Evolutionary conservation across 1,139 yeast genomes (phyloP).

Genomic region (Candida dubliniensis): DNA sequence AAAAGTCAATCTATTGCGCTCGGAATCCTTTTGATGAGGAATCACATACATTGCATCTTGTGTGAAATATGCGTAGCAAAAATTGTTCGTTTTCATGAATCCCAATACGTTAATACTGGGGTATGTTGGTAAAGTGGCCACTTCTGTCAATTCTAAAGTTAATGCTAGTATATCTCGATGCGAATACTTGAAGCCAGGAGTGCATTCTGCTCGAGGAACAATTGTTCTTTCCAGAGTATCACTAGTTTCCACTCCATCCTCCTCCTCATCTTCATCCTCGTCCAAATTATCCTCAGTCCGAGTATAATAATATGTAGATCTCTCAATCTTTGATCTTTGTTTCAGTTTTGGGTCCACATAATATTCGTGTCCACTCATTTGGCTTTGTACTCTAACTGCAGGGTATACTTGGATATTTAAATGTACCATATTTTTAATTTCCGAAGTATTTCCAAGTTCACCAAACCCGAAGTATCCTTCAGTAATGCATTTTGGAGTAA

Average conservation of each 20-base stretch:
- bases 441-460: conserved; percentile 16
- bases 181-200: conserved; percentile 66
- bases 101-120: conserved; percentile 68
- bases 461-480: conserved; percentile 42
- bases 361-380: conserved; percentile 34
- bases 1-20: conserved; percentile 46
- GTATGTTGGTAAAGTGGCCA: conserved; percentile 40
- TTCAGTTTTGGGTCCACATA: conserved; percentile 16
- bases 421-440: conserved; percentile 13
- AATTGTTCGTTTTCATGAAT: conserved; percentile 41
- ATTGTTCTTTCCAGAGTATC: background rate
- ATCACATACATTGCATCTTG: conserved; percentile 61
- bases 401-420: conserved; percentile 67
- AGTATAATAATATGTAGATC: conserved; percentile 26
- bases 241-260: conserved; percentile 8
- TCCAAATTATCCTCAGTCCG: conserved; percentile 15
- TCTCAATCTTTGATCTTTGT: conserved; percentile 16
- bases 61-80: conserved; percentile 61
- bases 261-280: conserved; percentile 19
- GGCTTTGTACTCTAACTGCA: conserved; percentile 51
- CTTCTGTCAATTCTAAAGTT: conserved; percentile 43
- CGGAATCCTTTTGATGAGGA: conserved; percentile 36
- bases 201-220: conserved; percentile 5
- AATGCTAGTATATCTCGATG: conserved; percentile 40
- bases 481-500: conserved; percentile 38